A percentile compares a stretch with the other conserved stretches of the same genome.
Conservation (phyloP, 2,329 filamentous ascomycete genomes). For the Aspergillus sp. region DNA sequence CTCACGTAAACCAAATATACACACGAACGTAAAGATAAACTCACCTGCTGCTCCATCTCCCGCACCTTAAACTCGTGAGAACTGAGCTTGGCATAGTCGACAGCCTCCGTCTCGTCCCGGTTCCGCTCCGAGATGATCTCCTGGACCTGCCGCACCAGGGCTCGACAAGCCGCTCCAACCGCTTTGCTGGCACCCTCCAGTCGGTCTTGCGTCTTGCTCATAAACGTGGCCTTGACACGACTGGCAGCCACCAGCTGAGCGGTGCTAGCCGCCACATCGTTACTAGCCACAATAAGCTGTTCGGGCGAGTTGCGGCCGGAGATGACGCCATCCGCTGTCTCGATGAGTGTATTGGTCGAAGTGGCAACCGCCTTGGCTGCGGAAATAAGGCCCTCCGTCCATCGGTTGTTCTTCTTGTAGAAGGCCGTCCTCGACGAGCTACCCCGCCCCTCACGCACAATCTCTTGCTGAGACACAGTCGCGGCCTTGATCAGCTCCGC, state of each 20-base stretch:
- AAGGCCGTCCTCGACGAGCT: constrained; percentile 83
- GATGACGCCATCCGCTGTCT: constrained; percentile 94
- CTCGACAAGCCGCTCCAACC: constrained; percentile 78
- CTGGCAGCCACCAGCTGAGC: constrained; percentile 93
- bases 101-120: constrained; percentile 64
- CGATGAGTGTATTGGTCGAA: constrained; percentile 92
- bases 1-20: not conserved
- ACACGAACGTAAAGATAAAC: constrained; percentile 23
- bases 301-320: constrained; percentile 87
- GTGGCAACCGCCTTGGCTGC: constrained; percentile 91
- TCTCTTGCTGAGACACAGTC: constrained; percentile 87
- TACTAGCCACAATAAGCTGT: constrained; percentile 94
- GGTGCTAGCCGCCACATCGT: constrained; percentile 91
- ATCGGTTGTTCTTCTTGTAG: constrained; percentile 99
- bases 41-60: constrained; percentile 99
- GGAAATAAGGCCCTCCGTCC: constrained; percentile 96
- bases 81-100: constrained; percentile 82
- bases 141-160: constrained; percentile 87
- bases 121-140: constrained; percentile 83
- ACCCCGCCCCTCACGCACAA: constrained; percentile 85
- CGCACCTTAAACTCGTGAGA: constrained; percentile 96
- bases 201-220: constrained; percentile 91
- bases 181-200: constrained; percentile 88
- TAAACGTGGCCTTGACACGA: constrained; percentile 94
- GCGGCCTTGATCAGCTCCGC: constrained; percentile 91